A percentile compares a stretch with the other conserved stretches of the same genome.
Conservation (phyloP, 129 eudicot genomes). For the Flaveria trinervia region DNA sequence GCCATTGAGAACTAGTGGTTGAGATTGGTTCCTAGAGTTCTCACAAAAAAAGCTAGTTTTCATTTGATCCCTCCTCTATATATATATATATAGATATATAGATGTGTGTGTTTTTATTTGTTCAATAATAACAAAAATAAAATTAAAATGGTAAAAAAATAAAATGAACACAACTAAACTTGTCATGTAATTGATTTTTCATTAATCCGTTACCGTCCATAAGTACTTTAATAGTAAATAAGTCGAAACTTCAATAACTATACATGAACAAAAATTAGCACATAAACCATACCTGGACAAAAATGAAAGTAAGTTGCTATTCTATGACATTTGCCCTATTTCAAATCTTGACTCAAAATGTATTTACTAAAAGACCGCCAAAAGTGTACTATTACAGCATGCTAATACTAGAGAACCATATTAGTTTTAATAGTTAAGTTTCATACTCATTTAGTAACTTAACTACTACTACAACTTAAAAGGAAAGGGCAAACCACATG, state of each 20-base stretch:
- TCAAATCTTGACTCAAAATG: background rate
- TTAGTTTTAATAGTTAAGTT: background rate
- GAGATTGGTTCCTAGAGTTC: no score
- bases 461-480: background rate
- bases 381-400: background rate
- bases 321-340: background rate
- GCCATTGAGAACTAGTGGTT: no score
- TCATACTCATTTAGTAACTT: background rate
- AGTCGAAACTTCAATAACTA: background rate
- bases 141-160: no score
- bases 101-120: no score
- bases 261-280: background rate
- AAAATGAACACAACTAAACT: background rate
- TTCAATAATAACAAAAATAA: no score
- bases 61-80: no score
- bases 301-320: background rate
- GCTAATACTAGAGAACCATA: background rate
- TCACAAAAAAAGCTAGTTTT: no score
- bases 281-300: background rate
- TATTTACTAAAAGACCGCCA: background rate
- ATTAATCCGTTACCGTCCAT: background rate
- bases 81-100: no score
- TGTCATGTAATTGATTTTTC: background rate
- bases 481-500: background rate
- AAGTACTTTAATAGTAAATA: background rate